These are phyloP conservation scores for Myriangium duriaei DNA, from an alignment of 2,329 filamentous ascomycete genomes.

Conservation along the genomic window DNA sequence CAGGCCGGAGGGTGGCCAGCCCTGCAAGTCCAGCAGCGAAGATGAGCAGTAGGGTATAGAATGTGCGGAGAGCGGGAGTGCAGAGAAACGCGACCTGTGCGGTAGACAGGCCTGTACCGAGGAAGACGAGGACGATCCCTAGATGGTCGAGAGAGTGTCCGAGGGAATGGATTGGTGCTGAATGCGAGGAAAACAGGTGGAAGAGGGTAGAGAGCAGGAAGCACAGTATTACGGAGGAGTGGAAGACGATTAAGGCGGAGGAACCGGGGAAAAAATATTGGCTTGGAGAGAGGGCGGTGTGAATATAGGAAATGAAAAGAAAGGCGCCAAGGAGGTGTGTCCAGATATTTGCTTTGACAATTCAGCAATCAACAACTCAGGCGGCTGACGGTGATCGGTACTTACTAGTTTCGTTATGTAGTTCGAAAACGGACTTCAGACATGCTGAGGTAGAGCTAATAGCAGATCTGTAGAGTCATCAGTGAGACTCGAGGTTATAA, in stretches of 20 bases:
- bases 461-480: constrained; percentile 7
- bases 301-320: constrained; percentile 15
- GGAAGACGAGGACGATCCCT: constrained; percentile 76
- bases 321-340: constrained; percentile 19
- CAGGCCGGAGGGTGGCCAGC: constrained; percentile 25
- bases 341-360: constrained; percentile 6
- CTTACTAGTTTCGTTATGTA: constrained; percentile 10
- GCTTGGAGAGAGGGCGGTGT: constrained; percentile 17
- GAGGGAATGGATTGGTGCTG: constrained; percentile 56
- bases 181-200: constrained; percentile 73
- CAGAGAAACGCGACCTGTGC: constrained; percentile 46
- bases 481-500: too few species aligned
- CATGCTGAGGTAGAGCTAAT: constrained; percentile 2
- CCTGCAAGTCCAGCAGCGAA: constrained; percentile 25
- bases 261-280: constrained; percentile 12
- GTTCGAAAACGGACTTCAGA: background rate
- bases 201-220: constrained; percentile 46
- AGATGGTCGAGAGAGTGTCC: constrained; percentile 86
- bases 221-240: constrained; percentile 26
- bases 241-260: constrained; percentile 28
- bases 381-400: background rate
- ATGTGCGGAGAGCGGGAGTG: constrained; percentile 25
- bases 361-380: background rate
- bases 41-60: constrained; percentile 17
- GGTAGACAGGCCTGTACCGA: constrained; percentile 73